These are phyloP conservation scores for Skeletonema menzelii DNA, from an alignment of 108 stramenopile species.

Conservation along the genomic window DNA sequence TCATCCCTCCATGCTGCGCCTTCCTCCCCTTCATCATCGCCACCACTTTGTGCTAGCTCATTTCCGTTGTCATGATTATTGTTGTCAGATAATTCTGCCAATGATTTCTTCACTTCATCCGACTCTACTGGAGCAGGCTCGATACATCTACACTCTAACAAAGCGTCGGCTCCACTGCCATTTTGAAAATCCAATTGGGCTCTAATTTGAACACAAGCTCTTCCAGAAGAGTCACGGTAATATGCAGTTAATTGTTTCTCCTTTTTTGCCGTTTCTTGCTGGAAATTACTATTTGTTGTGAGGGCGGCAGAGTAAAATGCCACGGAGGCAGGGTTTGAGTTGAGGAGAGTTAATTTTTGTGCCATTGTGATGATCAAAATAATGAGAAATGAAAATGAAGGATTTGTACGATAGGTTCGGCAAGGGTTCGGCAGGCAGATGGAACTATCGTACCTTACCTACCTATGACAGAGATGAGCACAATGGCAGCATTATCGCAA, in stretches of 20 bases:
- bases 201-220: slow-evolving; percentile 28
- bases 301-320: slow-evolving; percentile 29
- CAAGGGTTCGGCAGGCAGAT: no score
- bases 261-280: background rate
- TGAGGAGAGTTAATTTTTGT: background rate
- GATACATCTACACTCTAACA: slow-evolving; percentile 24
- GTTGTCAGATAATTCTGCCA: background rate
- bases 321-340: slow-evolving; percentile 1
- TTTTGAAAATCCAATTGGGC: slow-evolving; percentile 17
- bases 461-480: no score
- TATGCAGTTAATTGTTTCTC: slow-evolving; percentile 19
- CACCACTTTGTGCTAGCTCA: background rate
- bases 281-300: background rate
- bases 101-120: background rate
- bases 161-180: slow-evolving; percentile 1
- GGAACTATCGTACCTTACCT: no score
- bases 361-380: background rate
- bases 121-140: slow-evolving; percentile 15
- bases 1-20: slow-evolving; percentile 8
- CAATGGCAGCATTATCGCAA: no score
- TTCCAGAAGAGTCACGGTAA: slow-evolving; percentile 44
- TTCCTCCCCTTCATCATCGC: background rate
- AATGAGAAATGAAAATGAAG: no score
- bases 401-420: no score
- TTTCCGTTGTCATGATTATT: background rate